Base-by-base conservation (phyloP, 495 filamentous ascomycete species). In the Aspergillus cristatus region DNA sequence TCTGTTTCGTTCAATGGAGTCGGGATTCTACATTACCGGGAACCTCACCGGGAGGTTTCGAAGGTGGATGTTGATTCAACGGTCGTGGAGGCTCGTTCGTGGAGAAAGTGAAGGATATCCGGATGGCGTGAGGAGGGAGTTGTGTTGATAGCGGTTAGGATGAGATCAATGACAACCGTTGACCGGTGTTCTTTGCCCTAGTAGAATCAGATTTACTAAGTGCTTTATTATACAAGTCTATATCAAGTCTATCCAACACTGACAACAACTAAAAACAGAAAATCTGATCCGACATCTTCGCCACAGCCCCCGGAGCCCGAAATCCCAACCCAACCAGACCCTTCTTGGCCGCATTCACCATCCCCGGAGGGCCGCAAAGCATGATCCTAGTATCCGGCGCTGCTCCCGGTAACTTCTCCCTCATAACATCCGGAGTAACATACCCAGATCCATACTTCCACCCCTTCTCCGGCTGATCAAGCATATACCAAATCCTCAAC, bases 401-500 rank as follows among this genome's bases (percentile, higher is more conserved):
- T 1, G 48, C 36, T 1, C 20, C 34, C 14, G 56, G 56, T 18
- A 64, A 38, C 10, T 40, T 41, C 39, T 50, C 37, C 12, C 20
- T 20, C 40, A 62, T 40, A 18, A 60, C 52, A 12, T 18, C 17
- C 13, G 22, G 37, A 32, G 51, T 47, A 33, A 60, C 56, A 38
- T 50, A 57, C 3, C 56, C 53, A 7, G 32, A 47, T 18, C 55
- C 55, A 38, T 50, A 59, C 5, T 28, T 18, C 55, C 55, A 59
- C n/a, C 44, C 33, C 32, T 49, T 35, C 2, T 50, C 43, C 14
- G 65, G 49, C 6, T 54, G 40, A 33, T 64, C 59, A 3, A 77
- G 39, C 32, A 72, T 52, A 36, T 75, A 71, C 40, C 60, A 54
- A 8, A 73, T 48, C 42, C 54, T 61, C 32, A 77, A 54, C 36